Evolutionary conservation across 2,329 filamentous ascomycete genomes (phyloP), one percentile per base, ranked within the genome.

Genomic region (Alternaria arborescens): DNA sequence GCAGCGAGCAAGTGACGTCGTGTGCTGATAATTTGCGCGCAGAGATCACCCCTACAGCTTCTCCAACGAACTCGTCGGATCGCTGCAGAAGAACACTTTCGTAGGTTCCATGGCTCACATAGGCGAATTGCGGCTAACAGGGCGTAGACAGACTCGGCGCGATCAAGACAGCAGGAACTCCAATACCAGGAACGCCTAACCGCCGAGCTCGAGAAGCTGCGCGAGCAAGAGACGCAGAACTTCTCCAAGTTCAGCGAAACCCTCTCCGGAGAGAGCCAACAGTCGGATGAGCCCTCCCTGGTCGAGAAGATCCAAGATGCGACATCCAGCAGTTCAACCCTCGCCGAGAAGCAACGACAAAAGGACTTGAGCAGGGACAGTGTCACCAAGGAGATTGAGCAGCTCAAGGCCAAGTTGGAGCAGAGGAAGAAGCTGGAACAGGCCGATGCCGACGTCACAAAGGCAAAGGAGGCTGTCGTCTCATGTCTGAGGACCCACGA

Each of bases 101-200:
- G 94, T 97, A 86, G 56, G 70, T 61, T 3, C 8, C 28, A 10
- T 14, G 2, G 41, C 30, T 5, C 14, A 18, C 42, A 34, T 11
- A 18, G 34, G 18, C 36, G 36, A 34, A 48, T n/a, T 40, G 38
- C 24, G 10, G 20, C 22, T 22, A 40, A 46, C 41, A 51, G 24
- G 48, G 36, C 22, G 52, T 77, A 98, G 94, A 94, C 91, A 81
- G 94, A 98, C 82, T 88, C 89, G 61, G 94, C 93, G 67, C 93
- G 94, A 77, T 86, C 90, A 73, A 92, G 92, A 81, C 85, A 89
- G 75, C 83, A 93, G 79, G 94, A 98, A 82, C 88, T 95, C 66
- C 90, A 94, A 73, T 89, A 97, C 79, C 94, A 97, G 83, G 83
- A 88, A 77, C 94, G 94, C 80, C 92, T 97, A 62, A 88, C 90